phyloP scores from a whole-genome alignment of 805 yeast genomes.

The Starmerella geochares region DNA sequence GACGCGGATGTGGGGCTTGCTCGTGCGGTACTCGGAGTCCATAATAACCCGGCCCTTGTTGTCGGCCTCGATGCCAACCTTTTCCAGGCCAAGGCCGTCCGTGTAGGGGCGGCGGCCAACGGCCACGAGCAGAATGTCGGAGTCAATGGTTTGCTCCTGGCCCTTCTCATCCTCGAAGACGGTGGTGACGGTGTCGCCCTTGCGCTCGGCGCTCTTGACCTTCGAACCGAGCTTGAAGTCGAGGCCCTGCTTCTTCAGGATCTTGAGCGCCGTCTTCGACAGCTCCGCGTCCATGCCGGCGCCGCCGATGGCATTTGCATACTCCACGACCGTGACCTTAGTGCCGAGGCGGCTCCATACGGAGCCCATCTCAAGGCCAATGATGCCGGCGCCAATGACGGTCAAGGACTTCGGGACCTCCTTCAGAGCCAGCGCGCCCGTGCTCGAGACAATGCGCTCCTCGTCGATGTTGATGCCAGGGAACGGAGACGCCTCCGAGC shows the following conservation, averaged over 20 bases:
- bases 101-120: constrained; percentile 98
- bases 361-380: constrained; percentile 98
- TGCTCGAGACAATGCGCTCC: constrained; percentile 91
- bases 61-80: constrained; percentile 81
- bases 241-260: constrained; percentile 87
- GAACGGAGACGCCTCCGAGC: constrained; percentile 97
- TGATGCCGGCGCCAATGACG: constrained; percentile 98
- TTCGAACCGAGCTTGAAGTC: constrained; percentile 88
- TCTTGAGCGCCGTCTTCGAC: constrained; percentile 78
- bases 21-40: constrained; percentile 87
- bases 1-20: constrained; percentile 85
- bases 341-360: constrained; percentile 93
- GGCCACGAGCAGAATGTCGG: constrained; percentile 92
- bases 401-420: constrained; percentile 88
- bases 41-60: constrained; percentile 87
- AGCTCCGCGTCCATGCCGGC: constrained; percentile 98
- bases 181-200: constrained; percentile 78
- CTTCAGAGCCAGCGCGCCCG: constrained; percentile 76
- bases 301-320: constrained; percentile 87
- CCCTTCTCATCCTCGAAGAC: constrained; percentile 82
- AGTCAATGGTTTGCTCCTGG: constrained; percentile 73
- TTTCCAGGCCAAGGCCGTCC: constrained; percentile 78
- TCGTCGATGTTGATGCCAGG: constrained; percentile 96
- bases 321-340: constrained; percentile 90
- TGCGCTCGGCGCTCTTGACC: constrained; percentile 75